Conservation (phyloP, 345 rosid species). For the Pugionium cornutum region DNA sequence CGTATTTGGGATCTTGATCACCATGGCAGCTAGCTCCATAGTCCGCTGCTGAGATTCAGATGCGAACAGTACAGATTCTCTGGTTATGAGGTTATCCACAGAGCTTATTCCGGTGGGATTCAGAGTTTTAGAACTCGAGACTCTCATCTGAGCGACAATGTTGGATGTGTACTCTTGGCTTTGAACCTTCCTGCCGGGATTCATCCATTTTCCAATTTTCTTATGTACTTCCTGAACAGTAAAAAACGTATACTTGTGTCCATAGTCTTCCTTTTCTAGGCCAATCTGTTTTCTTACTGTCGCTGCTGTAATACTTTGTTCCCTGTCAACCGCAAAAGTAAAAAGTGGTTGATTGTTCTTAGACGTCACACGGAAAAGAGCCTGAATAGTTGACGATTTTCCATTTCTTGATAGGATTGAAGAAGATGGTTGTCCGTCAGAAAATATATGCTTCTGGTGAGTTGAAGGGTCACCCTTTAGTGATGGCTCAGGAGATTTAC, state of each 20-base stretch:
- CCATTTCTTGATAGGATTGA: constrained; percentile 43
- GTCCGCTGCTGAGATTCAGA: constrained; percentile 59
- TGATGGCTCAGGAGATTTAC: constrained; percentile 47
- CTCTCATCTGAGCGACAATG: constrained; percentile 80
- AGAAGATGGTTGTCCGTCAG: constrained; percentile 41
- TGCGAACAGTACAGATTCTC: constrained; percentile 71
- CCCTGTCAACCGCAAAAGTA: constrained; percentile 83
- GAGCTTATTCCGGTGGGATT: constrained; percentile 32
- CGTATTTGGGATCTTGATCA: constrained; percentile 57
- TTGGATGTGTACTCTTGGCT: constrained; percentile 62
- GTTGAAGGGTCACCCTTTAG: constrained; percentile 40
- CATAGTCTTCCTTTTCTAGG: constrained; percentile 50
- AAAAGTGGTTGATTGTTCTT: constrained; percentile 85
- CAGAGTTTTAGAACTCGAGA: constrained; percentile 52
- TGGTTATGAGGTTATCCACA: constrained; percentile 41
- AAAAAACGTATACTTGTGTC: constrained; percentile 74
- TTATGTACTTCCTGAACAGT: constrained; percentile 69
- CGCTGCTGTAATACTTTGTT: constrained; percentile 74
- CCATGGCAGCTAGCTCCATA: constrained; percentile 88
- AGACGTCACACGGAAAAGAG: constrained; percentile 74
- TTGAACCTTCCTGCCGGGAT: constrained; percentile 62
- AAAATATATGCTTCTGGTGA: constrained; percentile 40
- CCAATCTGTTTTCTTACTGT: constrained; percentile 54
- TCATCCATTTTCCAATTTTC: constrained; percentile 77
- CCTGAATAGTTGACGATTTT: constrained; percentile 59